A percentile compares a stretch with the other conserved stretches of the same genome.
Conservation (phyloP, 495 filamentous ascomycete genomes). For the Lasiosphaeria ovina region DNA sequence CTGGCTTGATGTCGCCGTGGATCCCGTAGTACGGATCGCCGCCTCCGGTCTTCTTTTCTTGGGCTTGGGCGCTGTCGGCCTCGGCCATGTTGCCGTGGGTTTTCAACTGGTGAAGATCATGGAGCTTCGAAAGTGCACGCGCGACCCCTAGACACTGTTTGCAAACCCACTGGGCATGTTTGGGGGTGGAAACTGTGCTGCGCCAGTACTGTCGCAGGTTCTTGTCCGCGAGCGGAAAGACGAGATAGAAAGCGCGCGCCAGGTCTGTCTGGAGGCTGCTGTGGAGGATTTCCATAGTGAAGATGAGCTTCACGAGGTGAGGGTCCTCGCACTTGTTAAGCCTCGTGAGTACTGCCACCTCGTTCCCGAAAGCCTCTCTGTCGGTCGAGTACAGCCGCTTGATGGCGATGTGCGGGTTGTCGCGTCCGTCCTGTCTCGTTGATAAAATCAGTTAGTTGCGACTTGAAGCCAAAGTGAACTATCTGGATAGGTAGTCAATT, state of each 20-base stretch:
- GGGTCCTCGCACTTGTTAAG: constrained; percentile 7
- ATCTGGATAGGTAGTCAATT: not conserved
- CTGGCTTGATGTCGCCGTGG: constrained; percentile 16
- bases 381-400: constrained; percentile 4
- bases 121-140: constrained; percentile 8
- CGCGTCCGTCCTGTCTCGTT: not conserved
- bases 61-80: not conserved
- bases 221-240: constrained; percentile 11
- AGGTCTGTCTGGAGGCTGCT: not conserved
- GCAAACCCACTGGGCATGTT: constrained; percentile 1
- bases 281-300: constrained; percentile 14
- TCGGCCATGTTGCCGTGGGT: not conserved
- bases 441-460: not conserved
- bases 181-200: not conserved
- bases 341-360: constrained; percentile 11
- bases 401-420: constrained; percentile 4
- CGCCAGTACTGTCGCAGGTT: constrained; percentile 10
- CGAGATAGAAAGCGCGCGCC: constrained; percentile 4
- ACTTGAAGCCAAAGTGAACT: too few species aligned
- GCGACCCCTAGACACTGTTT: constrained; percentile 7
- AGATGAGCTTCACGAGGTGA: constrained; percentile 14
- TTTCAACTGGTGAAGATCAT: constrained; percentile 3
- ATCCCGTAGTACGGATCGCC: constrained; percentile 12
- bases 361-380: constrained; percentile 6
- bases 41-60: not conserved